Base-by-base conservation (phyloP, 108 stramenopile genomes). In the Conticribra weissflogii region DNA sequence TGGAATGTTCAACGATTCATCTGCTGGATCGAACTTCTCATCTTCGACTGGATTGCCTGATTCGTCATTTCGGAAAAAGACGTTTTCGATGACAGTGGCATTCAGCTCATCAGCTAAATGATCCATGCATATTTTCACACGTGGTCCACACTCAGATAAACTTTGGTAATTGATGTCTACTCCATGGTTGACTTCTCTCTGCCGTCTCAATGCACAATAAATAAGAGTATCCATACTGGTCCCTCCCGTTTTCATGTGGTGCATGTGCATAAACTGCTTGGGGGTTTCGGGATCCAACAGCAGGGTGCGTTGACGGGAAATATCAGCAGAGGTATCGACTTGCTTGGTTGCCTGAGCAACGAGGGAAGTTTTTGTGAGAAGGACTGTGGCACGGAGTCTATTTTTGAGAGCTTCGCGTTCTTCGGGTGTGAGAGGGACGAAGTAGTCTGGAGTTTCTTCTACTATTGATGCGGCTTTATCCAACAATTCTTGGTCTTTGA, bases 181-280 rank as follows among this genome's bases (percentile, higher is more conserved):
- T 44, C 66, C 58, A 34, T 59, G 36, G 41, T 71, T 29, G 21
- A 76, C 33, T 8, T 63, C 28, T 32, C 46, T 49, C 54, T 72
- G 71, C n/a, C 91, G 81, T 12, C 60, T 49, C 0, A 82, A 28
- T 15, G 83, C 86, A 50, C 92, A 93, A 1, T 72, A 59, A 18
- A 93, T 63, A 28, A 88, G 22, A 14, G 57, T 30, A 36, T 87
- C 83, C 16, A 93, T 61, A 59, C 71, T 78, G 8, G 90, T 91
- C 18, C 90, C 90, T 36, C 87, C 90, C 27, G 90, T 88, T 69
- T 91, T 91, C 90, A 91, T 91, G 76, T 93, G 87, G 62, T 93
- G 92, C 61, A 90, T 74, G 62, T 93, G 92, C 53, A 88, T 71
- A 54, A 90, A 85, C 63, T 93, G 92, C 54, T 88, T 84, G 17